Base-by-base conservation (phyloP, 1,284 basidiomycete species). In the Ustilago esculenta region DNA sequence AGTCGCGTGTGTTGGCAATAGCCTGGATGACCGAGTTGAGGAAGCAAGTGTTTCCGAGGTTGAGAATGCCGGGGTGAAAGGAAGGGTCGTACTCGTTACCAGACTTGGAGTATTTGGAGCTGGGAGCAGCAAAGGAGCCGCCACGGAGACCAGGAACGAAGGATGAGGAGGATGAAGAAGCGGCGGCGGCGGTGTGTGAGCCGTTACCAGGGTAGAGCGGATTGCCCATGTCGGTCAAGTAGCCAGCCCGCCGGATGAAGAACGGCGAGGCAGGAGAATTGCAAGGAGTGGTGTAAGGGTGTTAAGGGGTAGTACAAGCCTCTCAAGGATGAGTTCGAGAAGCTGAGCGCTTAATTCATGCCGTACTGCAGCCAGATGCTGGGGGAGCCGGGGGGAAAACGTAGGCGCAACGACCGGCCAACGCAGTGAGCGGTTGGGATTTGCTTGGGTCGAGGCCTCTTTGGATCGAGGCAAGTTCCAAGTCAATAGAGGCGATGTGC, bases 31-130 rank as follows among this genome's bases (percentile, higher is more conserved):
- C 91, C 17, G 91, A 92, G 83, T 94, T 94, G 87, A 94, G 90
- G 83, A 92, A 94, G 83, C 92, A 94, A 0, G 92, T 93, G 83
- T 94, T 94, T 39, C 91, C 91, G 84, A 92, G 89, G 81, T 93
- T 93, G 69, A 89, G 82, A 30, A 93, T 85, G 1, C 92, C 92
- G 4, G 90, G 56, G 30, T 77, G 75, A n/a, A 47, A 53, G 40
- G 71, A 68, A 20, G 67, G 59, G 44, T 75, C 73, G 44, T 56
- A 70, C 29, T 80, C 82, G 60, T 76, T 80, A 64, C 79, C 79
- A 30, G 76, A 76, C 55, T 72, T 79, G 29, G 80, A 0, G 88
- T 88, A 76, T 92, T 92, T 24, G 89, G 91, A 1, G 86, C 83
- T 0, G 87, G 86, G 81, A 92, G 96, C 83, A 94, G 91, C 83